Evolutionary conservation across 108 stramenopile species (phyloP).

Genomic region (Skeletonema tropicum): DNA sequence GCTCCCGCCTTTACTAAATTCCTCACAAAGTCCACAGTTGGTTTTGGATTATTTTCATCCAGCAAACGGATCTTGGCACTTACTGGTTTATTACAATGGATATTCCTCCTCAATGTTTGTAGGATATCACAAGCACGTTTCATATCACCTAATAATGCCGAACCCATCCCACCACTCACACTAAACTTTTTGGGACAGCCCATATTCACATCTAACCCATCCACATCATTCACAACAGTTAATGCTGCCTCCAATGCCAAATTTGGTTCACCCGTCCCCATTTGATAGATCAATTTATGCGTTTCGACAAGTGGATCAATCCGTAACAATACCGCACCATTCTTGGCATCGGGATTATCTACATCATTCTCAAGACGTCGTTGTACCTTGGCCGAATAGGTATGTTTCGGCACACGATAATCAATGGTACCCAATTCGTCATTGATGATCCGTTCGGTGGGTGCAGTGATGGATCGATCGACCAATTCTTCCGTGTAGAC

Average conservation of each 20-base stretch:
- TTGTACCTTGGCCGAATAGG: slow-evolving; percentile 59
- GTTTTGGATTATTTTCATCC: slow-evolving; percentile 46
- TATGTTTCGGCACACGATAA: slow-evolving; percentile 65
- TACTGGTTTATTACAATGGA: slow-evolving; percentile 61
- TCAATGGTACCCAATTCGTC: slow-evolving; percentile 81
- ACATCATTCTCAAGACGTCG: slow-evolving; percentile 49
- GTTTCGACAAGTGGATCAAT: slow-evolving; percentile 77
- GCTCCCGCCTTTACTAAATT: slow-evolving; percentile 91
- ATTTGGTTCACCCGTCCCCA: slow-evolving; percentile 90
- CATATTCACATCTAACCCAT: slow-evolving; percentile 96
- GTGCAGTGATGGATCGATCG: slow-evolving; percentile 75
- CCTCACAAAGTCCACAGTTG: slow-evolving; percentile 81
- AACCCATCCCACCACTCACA: slow-evolving; percentile 93
- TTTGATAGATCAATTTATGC: slow-evolving; percentile 87
- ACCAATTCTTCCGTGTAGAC: slow-evolving; percentile 96
- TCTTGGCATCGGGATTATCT: slow-evolving; percentile 42
- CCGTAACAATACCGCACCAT: slow-evolving; percentile 61
- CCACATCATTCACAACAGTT: slow-evolving; percentile 80
- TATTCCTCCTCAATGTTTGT: slow-evolving; percentile 54
- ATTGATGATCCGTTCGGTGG: slow-evolving; percentile 73
- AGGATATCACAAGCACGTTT: slow-evolving; percentile 75
- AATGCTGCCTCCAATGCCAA: slow-evolving; percentile 83
- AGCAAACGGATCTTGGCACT: slow-evolving; percentile 96
- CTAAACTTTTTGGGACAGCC: slow-evolving; percentile 98
- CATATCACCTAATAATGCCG: slow-evolving; percentile 82